Percentiles rank a stretch among this genome's conserved stretches.
phyloP scores from a whole-genome alignment of 108 stramenopile species.

The Cyclostephanos tholiformis region DNA sequence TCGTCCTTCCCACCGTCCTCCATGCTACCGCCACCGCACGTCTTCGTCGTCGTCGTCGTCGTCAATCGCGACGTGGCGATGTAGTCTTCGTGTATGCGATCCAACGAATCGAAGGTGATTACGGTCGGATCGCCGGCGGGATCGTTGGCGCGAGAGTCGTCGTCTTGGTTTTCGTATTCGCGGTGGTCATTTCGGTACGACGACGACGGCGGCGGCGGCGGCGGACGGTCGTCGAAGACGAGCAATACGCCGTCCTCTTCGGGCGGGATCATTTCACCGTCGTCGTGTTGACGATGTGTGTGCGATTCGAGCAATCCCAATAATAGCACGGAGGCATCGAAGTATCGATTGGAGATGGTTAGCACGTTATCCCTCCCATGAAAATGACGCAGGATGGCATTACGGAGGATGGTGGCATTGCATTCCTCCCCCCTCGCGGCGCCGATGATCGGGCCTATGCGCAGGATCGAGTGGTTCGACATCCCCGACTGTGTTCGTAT shows the following conservation, averaged over 20 bases:
- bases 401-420: constrained; percentile 20
- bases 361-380: background rate
- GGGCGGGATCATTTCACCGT: background rate
- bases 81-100: constrained; percentile 28
- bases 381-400: constrained; percentile 31
- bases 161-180: too few relatives aligned
- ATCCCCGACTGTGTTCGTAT: too few relatives aligned
- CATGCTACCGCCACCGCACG: too few relatives aligned
- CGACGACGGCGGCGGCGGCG: too few relatives aligned
- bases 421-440: constrained; percentile 7
- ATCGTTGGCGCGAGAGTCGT: too few relatives aligned
- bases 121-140: background rate
- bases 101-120: constrained; percentile 65
- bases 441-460: constrained; percentile 38
- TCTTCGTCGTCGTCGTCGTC: too few relatives aligned
- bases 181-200: constrained; percentile 23
- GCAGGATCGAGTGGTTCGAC: constrained; percentile 36
- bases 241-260: constrained; percentile 83
- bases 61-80: too few relatives aligned
- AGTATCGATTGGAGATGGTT: constrained; percentile 57
- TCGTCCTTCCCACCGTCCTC: too few relatives aligned
- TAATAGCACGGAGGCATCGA: constrained; percentile 40
- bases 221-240: constrained; percentile 67
- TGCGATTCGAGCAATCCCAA: constrained; percentile 26
- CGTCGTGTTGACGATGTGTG: background rate